Evolutionary conservation across 2,329 filamentous ascomycete species (phyloP).

Genomic region (Aspergillus calidoustus): DNA sequence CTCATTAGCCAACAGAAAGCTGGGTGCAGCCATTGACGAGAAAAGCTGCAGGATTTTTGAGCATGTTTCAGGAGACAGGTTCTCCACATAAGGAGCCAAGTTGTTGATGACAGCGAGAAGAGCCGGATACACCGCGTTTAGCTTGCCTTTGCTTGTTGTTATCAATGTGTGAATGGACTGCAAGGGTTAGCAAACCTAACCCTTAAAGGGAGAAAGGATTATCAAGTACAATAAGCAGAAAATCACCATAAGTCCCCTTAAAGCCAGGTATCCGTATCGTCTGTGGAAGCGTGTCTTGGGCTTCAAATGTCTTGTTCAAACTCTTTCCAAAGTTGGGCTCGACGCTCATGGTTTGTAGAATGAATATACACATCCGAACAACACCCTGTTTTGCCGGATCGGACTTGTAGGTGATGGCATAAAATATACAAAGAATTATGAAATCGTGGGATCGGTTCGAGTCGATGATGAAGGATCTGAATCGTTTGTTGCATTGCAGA

Average conservation of each 20-base stretch:
- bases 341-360: conserved; percentile 91
- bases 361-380: conserved; percentile 96
- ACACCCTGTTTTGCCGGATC: conserved; percentile 89
- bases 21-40: conserved; percentile 88
- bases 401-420: conserved; percentile 85
- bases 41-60: conserved; percentile 87
- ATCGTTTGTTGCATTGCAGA: conserved; percentile 95
- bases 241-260: conserved; percentile 89
- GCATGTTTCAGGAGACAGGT: conserved; percentile 74
- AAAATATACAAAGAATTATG: conserved; percentile 86
- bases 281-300: conserved; percentile 82
- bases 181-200: conserved; percentile 9
- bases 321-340: conserved; percentile 89
- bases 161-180: conserved; percentile 91
- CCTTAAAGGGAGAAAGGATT: neutral
- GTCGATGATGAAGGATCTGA: conserved; percentile 95
- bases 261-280: conserved; percentile 84
- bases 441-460: conserved; percentile 94
- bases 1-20: conserved; percentile 90
- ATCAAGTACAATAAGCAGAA: conserved; percentile 74
- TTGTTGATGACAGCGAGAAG: conserved; percentile 93
- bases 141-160: conserved; percentile 84
- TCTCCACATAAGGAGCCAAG: conserved; percentile 80
- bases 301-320: conserved; percentile 85
- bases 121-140: conserved; percentile 90